Base-by-base conservation (phyloP, 768 basidiomycete genomes). In the Hebeloma cylindrosporum region DNA sequence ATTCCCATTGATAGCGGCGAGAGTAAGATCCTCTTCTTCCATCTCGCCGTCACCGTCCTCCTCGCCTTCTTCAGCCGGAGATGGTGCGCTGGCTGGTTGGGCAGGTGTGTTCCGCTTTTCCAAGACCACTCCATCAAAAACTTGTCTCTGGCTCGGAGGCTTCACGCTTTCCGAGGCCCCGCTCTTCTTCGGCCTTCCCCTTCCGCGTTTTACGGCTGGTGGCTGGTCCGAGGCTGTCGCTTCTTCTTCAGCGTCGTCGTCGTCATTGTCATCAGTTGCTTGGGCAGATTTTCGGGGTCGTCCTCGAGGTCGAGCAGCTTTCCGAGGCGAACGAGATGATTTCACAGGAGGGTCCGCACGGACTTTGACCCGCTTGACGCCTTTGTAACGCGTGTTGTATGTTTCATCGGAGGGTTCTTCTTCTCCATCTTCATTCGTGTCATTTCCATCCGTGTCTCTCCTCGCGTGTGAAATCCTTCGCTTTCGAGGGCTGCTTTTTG, bases 341-440 rank as follows among this genome's bases (percentile, higher is more conserved):
- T 43, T 32, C 16, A 45, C 48, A 2, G 42, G 34, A 4, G 40
- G 41, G 4, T 43, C 50, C 17, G 50, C 32, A 18, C 36, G 32
- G 37, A 61, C 40, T 45, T 57, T 60, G 44, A 58, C 58, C 30
- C 60, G 56, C 40, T 61, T 61, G 9, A 54, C 43, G 21, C 60
- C 58, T 33, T 60, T 61, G 43, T 34, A 61, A 5, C 60, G 56
- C 16, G 60, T 61, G 30, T 61, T 59, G 37, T 61, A 57, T 5
- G 37, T 48, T 8, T 57, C 48, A 9, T 52, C 47, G 32, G 43
- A 36, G 17, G 30, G 43, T 16, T 47, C 47, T 5, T 42, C 45
- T 11, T 50, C 53, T 3, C 50, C 53, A 13, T 41, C 50, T 0
- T 32, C 35, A 8, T 38, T 35, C 3, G 28, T 16, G 17, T 35